Percentiles rank a stretch among this genome's conserved stretches.
These are phyloP conservation scores for Xylariaceae sp. DNA, from an alignment of 2,329 filamentous ascomycete species.

Conservation along the genomic window DNA sequence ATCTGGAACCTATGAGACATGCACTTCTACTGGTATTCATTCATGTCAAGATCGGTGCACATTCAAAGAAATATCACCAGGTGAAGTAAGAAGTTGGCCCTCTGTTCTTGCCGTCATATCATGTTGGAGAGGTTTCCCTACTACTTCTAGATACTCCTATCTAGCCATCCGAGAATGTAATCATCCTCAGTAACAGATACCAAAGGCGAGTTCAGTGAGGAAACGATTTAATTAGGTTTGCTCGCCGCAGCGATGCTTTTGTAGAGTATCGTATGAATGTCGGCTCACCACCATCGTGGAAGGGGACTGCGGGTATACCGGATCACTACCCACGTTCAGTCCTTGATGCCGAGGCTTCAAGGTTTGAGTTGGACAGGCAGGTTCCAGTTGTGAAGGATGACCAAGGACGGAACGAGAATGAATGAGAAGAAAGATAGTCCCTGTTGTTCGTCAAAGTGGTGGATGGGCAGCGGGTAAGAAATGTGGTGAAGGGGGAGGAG, in stretches of 20 bases:
- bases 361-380: no score
- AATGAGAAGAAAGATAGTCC: neutral
- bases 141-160: constrained; percentile 22
- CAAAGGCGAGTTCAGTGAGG: constrained; percentile 14
- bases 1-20: no score
- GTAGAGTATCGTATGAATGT: constrained; percentile 5
- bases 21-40: no score
- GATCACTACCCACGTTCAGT: no score
- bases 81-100: no score
- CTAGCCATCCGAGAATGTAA: constrained; percentile 16
- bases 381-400: neutral
- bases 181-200: constrained; percentile 9
- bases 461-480: no score
- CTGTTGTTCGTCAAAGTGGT: neutral
- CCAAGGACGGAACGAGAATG: neutral
- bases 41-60: no score
- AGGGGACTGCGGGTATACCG: no score
- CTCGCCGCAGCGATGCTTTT: constrained; percentile 5
- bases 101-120: neutral
- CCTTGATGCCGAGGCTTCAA: no score
- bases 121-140: constrained; percentile 12
- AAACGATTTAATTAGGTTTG: constrained; percentile 16
- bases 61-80: no score
- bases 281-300: no score
- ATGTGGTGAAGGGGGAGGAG: no score